A percentile compares a stretch with the other conserved stretches of the same genome.
phyloP scores from a whole-genome alignment of 257 asterid genomes.

The Solanum clarkiae region DNA sequence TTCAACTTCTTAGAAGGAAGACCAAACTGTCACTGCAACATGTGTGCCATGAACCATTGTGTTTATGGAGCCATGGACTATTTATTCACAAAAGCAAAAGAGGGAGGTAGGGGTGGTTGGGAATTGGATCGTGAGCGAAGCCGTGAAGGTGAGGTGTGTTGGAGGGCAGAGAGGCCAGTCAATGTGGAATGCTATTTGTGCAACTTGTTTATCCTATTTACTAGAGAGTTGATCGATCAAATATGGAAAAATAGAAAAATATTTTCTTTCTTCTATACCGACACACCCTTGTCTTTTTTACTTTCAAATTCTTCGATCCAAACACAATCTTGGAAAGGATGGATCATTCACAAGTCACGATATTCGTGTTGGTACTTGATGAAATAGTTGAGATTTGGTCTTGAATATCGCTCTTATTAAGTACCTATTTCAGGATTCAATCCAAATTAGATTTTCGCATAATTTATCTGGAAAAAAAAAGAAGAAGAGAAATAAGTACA shows the following conservation, averaged over 20 bases:
- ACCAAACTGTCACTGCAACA: neutral
- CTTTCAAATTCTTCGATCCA: neutral
- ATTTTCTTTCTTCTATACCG: neutral
- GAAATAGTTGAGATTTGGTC: too few relatives aligned
- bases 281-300: neutral
- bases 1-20: neutral
- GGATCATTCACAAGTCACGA: neutral
- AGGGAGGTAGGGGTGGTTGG: neutral
- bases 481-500: too few relatives aligned
- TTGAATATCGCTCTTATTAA: too few relatives aligned
- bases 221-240: neutral
- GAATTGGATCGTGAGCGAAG: too few relatives aligned
- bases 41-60: neutral
- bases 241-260: neutral
- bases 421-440: too few relatives aligned
- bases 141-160: neutral
- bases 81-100: neutral
- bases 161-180: neutral
- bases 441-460: too few relatives aligned
- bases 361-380: neutral
- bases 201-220: neutral
- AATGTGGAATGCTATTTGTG: neutral
- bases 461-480: too few relatives aligned
- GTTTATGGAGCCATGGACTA: neutral
- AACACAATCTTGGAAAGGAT: neutral